phyloP scores from a whole-genome alignment of 2,329 filamentous ascomycete genomes.

The Macroventuria anomochaeta region DNA sequence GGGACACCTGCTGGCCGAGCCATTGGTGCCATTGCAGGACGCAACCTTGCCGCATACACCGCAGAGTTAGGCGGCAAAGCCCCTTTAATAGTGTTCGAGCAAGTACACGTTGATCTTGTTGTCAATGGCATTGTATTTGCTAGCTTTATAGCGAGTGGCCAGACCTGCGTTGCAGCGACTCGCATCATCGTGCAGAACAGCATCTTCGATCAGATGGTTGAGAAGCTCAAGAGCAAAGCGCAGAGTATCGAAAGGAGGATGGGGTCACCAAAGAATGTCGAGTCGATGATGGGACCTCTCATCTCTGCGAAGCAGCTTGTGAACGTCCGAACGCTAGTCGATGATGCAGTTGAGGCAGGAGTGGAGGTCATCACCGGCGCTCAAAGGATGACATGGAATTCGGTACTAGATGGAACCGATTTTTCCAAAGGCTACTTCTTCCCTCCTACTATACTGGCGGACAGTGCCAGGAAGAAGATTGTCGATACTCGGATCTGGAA shows the following conservation, averaged over 20 bases:
- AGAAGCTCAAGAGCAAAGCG: slow-evolving; percentile 51
- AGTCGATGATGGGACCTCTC: slow-evolving; percentile 69
- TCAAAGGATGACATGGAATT: slow-evolving; percentile 55
- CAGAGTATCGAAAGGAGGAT: slow-evolving; percentile 62
- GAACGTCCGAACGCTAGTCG: slow-evolving; percentile 48
- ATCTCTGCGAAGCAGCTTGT: slow-evolving; percentile 61
- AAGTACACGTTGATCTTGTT: slow-evolving; percentile 46
- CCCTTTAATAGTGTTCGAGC: slow-evolving; percentile 47
- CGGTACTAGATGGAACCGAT: slow-evolving; percentile 59
- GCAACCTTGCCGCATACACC: slow-evolving; percentile 46
- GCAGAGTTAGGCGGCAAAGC: slow-evolving; percentile 49
- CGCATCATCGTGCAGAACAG: slow-evolving; percentile 59
- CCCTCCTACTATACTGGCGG: slow-evolving; percentile 53
- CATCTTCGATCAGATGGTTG: slow-evolving; percentile 51
- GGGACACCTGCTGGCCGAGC: slow-evolving; percentile 47
- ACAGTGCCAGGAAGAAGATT: slow-evolving; percentile 39
- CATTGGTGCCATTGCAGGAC: slow-evolving; percentile 46
- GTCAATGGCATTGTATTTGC: slow-evolving; percentile 50
- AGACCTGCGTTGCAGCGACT: slow-evolving; percentile 64
- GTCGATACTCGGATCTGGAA: slow-evolving; percentile 48
- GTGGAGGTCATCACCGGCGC: slow-evolving; percentile 57
- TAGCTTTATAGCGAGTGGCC: slow-evolving; percentile 61
- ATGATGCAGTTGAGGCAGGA: slow-evolving; percentile 46
- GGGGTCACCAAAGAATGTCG: slow-evolving; percentile 62
- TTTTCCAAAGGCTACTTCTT: slow-evolving; percentile 61